Evolutionary conservation across 305 asterid genomes (phyloP), one percentile per base, ranked within the genome.

Genomic region (Fraxinus sp.): DNA sequence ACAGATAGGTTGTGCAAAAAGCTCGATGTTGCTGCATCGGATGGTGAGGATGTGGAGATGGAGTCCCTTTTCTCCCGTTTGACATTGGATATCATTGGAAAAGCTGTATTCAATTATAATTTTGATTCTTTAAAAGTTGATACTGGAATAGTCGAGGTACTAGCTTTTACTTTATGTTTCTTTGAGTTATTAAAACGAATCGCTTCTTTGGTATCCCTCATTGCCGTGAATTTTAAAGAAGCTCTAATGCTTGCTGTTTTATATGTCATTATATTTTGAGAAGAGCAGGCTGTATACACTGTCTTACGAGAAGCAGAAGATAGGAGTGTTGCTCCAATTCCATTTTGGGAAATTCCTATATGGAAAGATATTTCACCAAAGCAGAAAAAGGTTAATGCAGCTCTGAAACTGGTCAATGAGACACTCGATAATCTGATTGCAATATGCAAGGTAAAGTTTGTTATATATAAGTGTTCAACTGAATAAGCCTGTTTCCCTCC

Each of bases 361-460:
- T 96, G 99, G 99, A 96, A 96, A 90, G 98, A 96, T 87, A 86
- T 96, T 83, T 96, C 99, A 55, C 99, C 98, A 3, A 94, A 90
- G 89, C 92, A 90, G 79, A 96, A 87, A 88, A 94, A 90, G 89
- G 98, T 96, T 84, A 92, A 93, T 73, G 84, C 90, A 78, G 92
- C 99, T 83, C 94, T 96, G 85, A 90, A 92, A 90, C 91, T 96
- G 81, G 87, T 96, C 68, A 96, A 94, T 86, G 92, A 88, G 76
- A 92, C 97, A 18, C 89, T 96, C 81, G 91, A 94, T 82, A 88
- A 84, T 87, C 89, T 96, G 83, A 96, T 96, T 78, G 97, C 99
- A 8, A 89, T 85, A 82, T 96, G 99, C 80, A 96, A 96, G 98
- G 99, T 96, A 86, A 85, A 85, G 83, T 64, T 81, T 70, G 20